These are phyloP conservation scores for Neoboletus magnificus DNA, from an alignment of 768 basidiomycete species.

Conservation along the genomic window DNA sequence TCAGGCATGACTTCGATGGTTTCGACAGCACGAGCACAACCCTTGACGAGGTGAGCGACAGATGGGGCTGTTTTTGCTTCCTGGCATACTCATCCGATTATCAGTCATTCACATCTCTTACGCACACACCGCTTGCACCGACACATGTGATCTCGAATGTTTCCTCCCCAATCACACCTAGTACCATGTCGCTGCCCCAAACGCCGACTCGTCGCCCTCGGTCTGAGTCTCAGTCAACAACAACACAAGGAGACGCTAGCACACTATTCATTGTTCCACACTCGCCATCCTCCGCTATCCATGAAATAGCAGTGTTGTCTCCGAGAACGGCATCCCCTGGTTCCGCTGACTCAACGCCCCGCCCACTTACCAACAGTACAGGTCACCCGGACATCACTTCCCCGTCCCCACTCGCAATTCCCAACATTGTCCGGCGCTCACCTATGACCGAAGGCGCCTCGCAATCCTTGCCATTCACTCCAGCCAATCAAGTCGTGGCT, in stretches of 20 bases:
- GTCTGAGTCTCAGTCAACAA: constrained; percentile 18
- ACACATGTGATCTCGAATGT: constrained; percentile 46
- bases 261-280: background rate
- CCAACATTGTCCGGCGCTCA: background rate
- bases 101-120: constrained; percentile 45
- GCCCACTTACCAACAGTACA: background rate
- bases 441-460: background rate
- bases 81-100: background rate
- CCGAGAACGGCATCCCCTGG: background rate
- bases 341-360: background rate
- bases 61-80: background rate
- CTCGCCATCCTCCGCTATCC: background rate
- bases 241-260: constrained; percentile 2
- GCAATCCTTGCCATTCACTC: constrained; percentile 15
- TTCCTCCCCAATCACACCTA: constrained; percentile 26
- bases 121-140: constrained; percentile 47
- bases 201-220: constrained; percentile 15
- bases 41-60: constrained; percentile 46
- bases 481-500: constrained; percentile 12
- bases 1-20: constrained; percentile 11
- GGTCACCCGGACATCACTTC: background rate
- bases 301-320: constrained; percentile 1
- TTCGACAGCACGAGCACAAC: constrained; percentile 26
- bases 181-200: constrained; percentile 12
- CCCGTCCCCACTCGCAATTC: constrained; percentile 13